Base-by-base conservation (phyloP, 352 stramenopile genomes). In the Globisporangium cylindrosporum region DNA sequence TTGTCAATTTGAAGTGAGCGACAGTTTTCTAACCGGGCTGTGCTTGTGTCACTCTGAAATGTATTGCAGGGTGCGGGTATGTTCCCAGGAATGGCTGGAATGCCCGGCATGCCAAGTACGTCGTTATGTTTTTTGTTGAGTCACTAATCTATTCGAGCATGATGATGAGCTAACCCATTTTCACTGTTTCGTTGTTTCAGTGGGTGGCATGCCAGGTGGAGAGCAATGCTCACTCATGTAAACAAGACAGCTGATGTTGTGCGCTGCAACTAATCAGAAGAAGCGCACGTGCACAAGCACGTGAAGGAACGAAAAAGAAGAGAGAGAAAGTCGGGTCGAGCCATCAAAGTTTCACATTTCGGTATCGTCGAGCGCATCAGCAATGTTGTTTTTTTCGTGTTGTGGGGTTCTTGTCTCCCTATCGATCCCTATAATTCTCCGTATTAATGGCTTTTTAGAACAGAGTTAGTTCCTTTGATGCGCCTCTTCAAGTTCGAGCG, bases 1-100 rank as follows among this genome's bases (percentile, higher is more conserved):
- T 59, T 9, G 15, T 43, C 55, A 38, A 27, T 4, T 36, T 43
- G 27, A 25, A 22, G 55, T 58, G n/a, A 18, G 43, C 24, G 24
- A 64, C 61, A 65, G 32, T 27, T n/a, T 22, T 49, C 20, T 62
- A n/a, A 14, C 14, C 57, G 46, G 56, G n/a, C 15, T n/a, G 41
- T 67, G 55, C 1, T 12, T 49, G 8, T 18, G 9, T 51, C 43
- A 7, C 43, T 51, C 43, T 22, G 18, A 22, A 51, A 51, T 51
- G 43, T 12, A n/a, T 49, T 34, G 22, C 56, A 95, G 88, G 86
- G 83, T 29, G 43, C 83, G 49, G 82, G 83, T 12, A 91, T 92
- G 82, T 91, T 95, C 66, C 81, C 88, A 20, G 86, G 84, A 55
- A 94, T 95, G 88, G 82, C 85, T 29, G 88, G 88, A 65, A 90